These are phyloP conservation scores for Rhipidocladum racemiflorum DNA, from an alignment of 176 grass and related monocot genomes.

Conservation along the genomic window DNA sequence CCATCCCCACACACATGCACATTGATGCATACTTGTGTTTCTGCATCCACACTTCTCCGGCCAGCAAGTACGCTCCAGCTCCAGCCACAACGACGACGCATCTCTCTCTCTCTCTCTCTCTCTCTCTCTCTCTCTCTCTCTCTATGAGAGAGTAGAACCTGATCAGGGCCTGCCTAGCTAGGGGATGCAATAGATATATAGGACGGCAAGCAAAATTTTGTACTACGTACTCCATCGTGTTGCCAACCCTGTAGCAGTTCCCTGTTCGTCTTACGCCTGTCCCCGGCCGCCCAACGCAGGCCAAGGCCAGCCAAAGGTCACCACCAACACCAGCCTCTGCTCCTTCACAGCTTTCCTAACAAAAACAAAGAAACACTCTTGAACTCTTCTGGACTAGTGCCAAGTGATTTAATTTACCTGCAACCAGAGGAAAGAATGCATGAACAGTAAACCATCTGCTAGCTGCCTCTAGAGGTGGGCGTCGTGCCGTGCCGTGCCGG, in stretches of 20 bases:
- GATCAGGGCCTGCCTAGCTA: neutral
- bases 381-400: neutral
- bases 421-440: neutral
- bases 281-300: slow-evolving; percentile 40
- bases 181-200: neutral
- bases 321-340: neutral
- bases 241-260: neutral
- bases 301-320: neutral
- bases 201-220: slow-evolving; percentile 44
- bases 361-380: neutral
- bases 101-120: too few species aligned
- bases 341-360: neutral
- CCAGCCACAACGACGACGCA: neutral
- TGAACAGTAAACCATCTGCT: neutral
- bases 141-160: neutral
- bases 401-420: neutral
- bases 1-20: neutral
- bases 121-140: neutral
- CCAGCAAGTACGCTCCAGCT: neutral
- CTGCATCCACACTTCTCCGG: neutral
- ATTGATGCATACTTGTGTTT: neutral
- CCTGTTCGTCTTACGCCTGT: neutral
- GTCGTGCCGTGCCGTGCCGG: too few species aligned
- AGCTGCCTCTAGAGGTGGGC: neutral
- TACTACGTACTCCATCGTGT: neutral